phyloP scores from a whole-genome alignment of 176 grass and related monocot species.

The Cocos nucifera region DNA sequence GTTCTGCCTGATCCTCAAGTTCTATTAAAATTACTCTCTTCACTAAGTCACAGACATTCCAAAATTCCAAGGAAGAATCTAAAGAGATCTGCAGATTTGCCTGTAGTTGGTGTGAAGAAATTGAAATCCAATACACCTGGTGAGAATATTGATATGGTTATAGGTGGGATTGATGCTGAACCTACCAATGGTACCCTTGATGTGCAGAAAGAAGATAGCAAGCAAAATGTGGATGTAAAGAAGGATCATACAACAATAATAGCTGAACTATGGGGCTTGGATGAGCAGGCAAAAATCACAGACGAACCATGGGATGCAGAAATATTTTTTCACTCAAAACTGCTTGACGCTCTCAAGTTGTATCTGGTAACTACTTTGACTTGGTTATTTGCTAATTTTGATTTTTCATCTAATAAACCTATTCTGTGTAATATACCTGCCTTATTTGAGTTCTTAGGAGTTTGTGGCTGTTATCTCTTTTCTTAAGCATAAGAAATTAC shows the following conservation, averaged over 20 bases:
- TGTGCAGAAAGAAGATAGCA: conserved; percentile 18
- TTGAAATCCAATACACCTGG: conserved; percentile 21
- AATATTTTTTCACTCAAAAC: conserved; percentile 64
- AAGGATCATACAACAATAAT: conserved; percentile 23
- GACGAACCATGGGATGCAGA: conserved; percentile 33
- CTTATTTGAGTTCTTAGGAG: no score
- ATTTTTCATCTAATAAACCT: no score
- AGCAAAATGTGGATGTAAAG: conserved; percentile 25
- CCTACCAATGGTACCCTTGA: conserved; percentile 3
- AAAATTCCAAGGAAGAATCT: conserved; percentile 21
- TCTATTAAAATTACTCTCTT: conserved; percentile 78
- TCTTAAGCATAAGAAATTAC: no score
- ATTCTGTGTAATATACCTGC: no score
- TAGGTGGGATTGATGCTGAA: conserved; percentile 52
- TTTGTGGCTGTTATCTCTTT: no score
- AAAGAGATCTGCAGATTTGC: conserved; percentile 34
- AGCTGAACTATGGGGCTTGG: conserved; percentile 65
- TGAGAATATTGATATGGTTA: conserved; percentile 52
- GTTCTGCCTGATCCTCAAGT: conserved; percentile 86
- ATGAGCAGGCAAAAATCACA: conserved; percentile 29
- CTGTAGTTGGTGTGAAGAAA: conserved; percentile 55
- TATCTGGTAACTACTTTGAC: conserved; percentile 54
- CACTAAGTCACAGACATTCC: conserved; percentile 43
- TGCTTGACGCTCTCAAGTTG: conserved; percentile 67
- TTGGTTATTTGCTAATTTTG: no score